These are phyloP conservation scores for Psilocybe azurescens DNA, from an alignment of 768 basidiomycete species.

Conservation along the genomic window DNA sequence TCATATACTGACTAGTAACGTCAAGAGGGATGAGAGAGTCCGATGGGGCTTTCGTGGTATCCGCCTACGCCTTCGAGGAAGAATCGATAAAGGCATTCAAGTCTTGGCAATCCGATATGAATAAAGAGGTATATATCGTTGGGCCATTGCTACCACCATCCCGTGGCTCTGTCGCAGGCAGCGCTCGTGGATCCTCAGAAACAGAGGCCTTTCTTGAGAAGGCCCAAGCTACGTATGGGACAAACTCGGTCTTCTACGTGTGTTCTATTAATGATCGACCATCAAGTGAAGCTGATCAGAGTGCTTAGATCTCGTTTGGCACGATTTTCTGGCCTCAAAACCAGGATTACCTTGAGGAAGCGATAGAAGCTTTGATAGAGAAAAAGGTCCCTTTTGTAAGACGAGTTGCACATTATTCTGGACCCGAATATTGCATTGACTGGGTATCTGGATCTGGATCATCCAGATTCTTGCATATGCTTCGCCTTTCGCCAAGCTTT, in stretches of 20 bases:
- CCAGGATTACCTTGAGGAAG: slow-evolving; percentile 17
- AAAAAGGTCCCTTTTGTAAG: slow-evolving; percentile 18
- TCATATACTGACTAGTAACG: neutral
- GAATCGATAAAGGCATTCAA: slow-evolving; percentile 5
- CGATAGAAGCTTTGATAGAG: slow-evolving; percentile 12
- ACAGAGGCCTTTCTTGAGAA: slow-evolving; percentile 7
- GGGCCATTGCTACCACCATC: slow-evolving; percentile 17
- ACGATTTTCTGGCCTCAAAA: slow-evolving; percentile 11
- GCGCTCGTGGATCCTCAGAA: slow-evolving; percentile 1
- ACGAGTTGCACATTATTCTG: neutral
- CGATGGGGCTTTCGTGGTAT: slow-evolving; percentile 6
- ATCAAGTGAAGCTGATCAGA: too few species aligned
- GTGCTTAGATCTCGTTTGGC: too few species aligned
- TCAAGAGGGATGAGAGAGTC: slow-evolving; percentile 8
- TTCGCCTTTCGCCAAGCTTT: slow-evolving; percentile 15
- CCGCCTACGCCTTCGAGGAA: slow-evolving; percentile 9
- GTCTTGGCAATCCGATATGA: slow-evolving; percentile 8
- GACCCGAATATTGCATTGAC: neutral
- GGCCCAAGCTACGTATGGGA: neutral
- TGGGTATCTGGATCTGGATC: too few species aligned
- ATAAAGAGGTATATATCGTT: slow-evolving; percentile 9
- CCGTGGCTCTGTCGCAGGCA: slow-evolving; percentile 2
- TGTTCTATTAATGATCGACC: neutral
- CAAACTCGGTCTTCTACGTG: slow-evolving; percentile 12
- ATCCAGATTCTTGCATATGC: slow-evolving; percentile 17